A percentile compares a stretch with the other conserved stretches of the same genome.
Conservation (phyloP, 352 stramenopile species). For the Blastocystis hominis region DNA sequence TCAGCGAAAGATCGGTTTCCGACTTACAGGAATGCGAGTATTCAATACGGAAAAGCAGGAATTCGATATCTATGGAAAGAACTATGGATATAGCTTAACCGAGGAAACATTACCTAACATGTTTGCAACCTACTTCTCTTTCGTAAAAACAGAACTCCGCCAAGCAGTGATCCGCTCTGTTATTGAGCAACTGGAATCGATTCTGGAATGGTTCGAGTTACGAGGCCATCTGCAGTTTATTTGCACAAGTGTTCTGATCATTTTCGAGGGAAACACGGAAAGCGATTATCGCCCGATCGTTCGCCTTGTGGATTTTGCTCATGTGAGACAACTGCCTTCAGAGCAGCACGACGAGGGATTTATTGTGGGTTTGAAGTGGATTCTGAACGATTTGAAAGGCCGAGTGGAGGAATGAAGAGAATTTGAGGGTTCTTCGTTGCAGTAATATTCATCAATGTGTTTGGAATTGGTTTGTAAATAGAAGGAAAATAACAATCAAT, state of each 20-base stretch:
- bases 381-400: neutral
- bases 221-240: neutral
- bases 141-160: neutral
- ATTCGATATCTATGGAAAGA: constrained; percentile 46
- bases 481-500: no score
- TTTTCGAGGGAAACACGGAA: constrained; percentile 18
- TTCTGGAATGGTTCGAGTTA: constrained; percentile 3
- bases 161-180: neutral
- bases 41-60: constrained; percentile 23
- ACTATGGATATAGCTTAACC: constrained; percentile 48
- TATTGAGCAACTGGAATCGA: constrained; percentile 12
- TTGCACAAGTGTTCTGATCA: constrained; percentile 51
- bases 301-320: constrained; percentile 17
- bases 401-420: neutral
- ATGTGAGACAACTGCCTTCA: neutral
- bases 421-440: neutral
- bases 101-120: neutral
- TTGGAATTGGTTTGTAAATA: no score
- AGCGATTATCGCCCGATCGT: neutral
- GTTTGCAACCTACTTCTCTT: constrained; percentile 45
- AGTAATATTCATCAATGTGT: no score
- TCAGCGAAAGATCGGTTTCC: constrained; percentile 47
- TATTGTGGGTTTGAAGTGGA: constrained; percentile 20
- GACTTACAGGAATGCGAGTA: constrained; percentile 54
- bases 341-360: neutral